Evolutionary conservation across 2,329 filamentous ascomycete species (phyloP).

Genomic region (Sordariomycetes sp.): DNA sequence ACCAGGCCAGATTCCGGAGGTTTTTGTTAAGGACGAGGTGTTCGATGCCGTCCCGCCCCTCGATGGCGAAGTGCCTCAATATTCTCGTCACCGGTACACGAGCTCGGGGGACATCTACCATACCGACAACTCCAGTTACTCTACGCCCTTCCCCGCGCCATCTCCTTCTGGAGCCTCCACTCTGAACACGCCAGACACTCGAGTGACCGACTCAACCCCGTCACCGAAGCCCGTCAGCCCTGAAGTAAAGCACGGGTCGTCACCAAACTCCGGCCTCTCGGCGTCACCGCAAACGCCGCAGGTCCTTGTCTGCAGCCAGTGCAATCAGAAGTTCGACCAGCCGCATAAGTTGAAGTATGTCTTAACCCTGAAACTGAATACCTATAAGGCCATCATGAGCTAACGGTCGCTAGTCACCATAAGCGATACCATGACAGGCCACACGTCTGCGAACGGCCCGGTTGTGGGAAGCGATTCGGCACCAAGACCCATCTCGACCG

Average conservation of each 20-base stretch:
- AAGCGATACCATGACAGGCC: constrained; percentile 47
- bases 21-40: constrained; percentile 3
- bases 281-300: constrained; percentile 5
- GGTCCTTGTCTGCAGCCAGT: constrained; percentile 25
- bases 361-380: neutral
- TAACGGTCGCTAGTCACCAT: constrained; percentile 31
- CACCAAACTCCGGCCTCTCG: constrained; percentile 12
- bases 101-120: constrained; percentile 8
- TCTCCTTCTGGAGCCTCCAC: constrained; percentile 25
- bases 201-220: constrained; percentile 23
- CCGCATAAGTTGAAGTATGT: constrained; percentile 45
- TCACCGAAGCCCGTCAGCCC: constrained; percentile 24
- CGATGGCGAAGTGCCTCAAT: constrained; percentile 8
- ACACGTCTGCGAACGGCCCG: constrained; percentile 39
- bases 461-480: constrained; percentile 42
- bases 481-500: constrained; percentile 49
- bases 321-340: constrained; percentile 36
- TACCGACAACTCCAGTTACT: constrained; percentile 23
- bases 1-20: constrained; percentile 1
- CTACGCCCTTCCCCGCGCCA: constrained; percentile 24
- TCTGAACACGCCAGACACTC: constrained; percentile 32
- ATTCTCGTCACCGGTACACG: constrained; percentile 6
- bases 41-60: constrained; percentile 7
- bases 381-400: constrained; percentile 6
- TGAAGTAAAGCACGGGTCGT: constrained; percentile 22